These are phyloP conservation scores for Xerocomus minutiporus DNA, from an alignment of 1,284 basidiomycete species.

Conservation along the genomic window DNA sequence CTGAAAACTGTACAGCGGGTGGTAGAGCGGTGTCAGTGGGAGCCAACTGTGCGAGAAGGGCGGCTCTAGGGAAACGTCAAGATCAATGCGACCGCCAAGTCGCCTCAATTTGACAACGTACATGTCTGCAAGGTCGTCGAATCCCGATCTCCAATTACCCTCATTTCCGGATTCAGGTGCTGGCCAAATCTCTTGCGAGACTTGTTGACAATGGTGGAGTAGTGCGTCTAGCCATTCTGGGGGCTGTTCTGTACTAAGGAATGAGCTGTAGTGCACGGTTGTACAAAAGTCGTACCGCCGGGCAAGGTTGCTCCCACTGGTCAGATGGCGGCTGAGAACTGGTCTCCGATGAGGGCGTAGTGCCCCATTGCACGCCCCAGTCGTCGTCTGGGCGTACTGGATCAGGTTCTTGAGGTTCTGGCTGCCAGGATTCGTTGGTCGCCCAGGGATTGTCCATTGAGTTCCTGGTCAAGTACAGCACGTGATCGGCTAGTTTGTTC, in stretches of 20 bases:
- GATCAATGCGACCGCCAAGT: not conserved
- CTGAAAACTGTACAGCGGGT: constrained; percentile 44
- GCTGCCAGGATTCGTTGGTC: constrained; percentile 32
- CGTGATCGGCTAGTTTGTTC: constrained; percentile 18
- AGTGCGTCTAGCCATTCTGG: constrained; percentile 60
- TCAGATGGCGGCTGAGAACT: constrained; percentile 35
- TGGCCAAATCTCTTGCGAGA: constrained; percentile 51
- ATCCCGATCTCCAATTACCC: constrained; percentile 38
- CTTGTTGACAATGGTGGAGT: constrained; percentile 46
- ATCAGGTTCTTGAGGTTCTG: not conserved
- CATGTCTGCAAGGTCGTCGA: constrained; percentile 50
- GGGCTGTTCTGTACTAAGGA: constrained; percentile 44
- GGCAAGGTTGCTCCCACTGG: constrained; percentile 65
- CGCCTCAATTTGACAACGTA: constrained; percentile 38
- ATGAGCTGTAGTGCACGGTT: constrained; percentile 17
- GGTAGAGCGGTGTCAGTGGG: constrained; percentile 43
- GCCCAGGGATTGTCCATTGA: constrained; percentile 66
- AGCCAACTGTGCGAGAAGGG: constrained; percentile 38
- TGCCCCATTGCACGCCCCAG: constrained; percentile 47
- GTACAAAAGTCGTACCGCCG: constrained; percentile 46
- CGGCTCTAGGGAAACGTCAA: constrained; percentile 17
- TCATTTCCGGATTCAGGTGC: constrained; percentile 20
- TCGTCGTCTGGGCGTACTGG: constrained; percentile 30
- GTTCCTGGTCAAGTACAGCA: constrained; percentile 7
- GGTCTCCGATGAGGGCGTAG: constrained; percentile 9